Percentiles rank a stretch among this genome's conserved stretches.
phyloP scores from a whole-genome alignment of 2,329 filamentous ascomycete genomes.

The Dendryphion nanum region DNA sequence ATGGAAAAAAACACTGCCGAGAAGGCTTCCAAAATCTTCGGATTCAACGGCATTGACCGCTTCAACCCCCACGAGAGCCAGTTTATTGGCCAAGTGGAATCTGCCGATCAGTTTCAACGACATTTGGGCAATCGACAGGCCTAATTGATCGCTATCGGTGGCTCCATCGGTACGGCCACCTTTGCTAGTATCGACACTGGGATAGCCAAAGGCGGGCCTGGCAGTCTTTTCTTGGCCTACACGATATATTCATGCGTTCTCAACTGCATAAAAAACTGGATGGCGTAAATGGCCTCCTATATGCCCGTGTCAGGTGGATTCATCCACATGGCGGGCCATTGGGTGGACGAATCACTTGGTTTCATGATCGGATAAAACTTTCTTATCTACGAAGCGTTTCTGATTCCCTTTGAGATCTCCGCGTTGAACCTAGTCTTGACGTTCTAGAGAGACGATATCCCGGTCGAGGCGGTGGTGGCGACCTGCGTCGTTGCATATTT shows the following conservation, averaged over 20 bases:
- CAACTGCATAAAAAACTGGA: conserved; percentile 49
- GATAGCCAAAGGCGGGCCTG: background rate
- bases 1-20: too few species aligned
- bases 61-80: background rate
- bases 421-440: conserved; percentile 15
- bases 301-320: conserved; percentile 61
- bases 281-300: conserved; percentile 62
- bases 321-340: conserved; percentile 59
- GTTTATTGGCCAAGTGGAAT: background rate
- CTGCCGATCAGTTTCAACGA: conserved; percentile 25
- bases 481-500: conserved; percentile 32
- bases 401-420: conserved; percentile 48
- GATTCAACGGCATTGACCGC: background rate
- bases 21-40: too few species aligned
- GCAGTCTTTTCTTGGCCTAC: conserved; percentile 1
- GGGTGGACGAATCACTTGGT: conserved; percentile 58
- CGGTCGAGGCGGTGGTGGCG: conserved; percentile 32
- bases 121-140: conserved; percentile 23
- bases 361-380: conserved; percentile 52
- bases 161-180: conserved; percentile 1
- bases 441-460: conserved; percentile 32
- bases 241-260: background rate
- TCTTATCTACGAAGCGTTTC: conserved; percentile 43
- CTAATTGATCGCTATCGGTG: conserved; percentile 1
- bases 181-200: conserved; percentile 1